phyloP scores from a whole-genome alignment of 306 rosid genomes.

The Delonix regia region DNA sequence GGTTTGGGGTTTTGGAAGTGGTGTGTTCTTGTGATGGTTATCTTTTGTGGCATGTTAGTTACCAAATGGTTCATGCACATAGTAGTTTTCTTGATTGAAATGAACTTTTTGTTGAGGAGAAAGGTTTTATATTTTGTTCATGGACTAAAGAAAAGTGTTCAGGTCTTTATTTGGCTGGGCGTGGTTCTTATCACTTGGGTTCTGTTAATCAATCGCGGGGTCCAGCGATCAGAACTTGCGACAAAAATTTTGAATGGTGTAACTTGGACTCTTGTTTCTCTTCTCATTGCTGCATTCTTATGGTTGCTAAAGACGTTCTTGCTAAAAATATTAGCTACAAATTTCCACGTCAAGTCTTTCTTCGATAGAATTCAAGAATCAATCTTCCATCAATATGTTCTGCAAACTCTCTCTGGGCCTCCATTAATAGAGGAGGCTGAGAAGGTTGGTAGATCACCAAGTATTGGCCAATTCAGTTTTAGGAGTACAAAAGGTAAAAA shows the following conservation, averaged over 20 bases:
- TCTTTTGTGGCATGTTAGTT: slow-evolving; percentile 76
- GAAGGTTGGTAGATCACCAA: slow-evolving; percentile 49
- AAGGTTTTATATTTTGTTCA: slow-evolving; percentile 92
- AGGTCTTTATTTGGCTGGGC: slow-evolving; percentile 72
- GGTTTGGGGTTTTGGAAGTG: slow-evolving; percentile 82
- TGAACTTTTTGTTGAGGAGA: slow-evolving; percentile 76
- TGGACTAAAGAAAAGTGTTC: slow-evolving; percentile 82
- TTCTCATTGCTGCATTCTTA: slow-evolving; percentile 73
- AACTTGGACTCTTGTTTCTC: slow-evolving; percentile 73
- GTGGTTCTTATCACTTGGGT: slow-evolving; percentile 77
- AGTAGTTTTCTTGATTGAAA: slow-evolving; percentile 78
- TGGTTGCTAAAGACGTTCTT: slow-evolving; percentile 73
- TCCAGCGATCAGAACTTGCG: slow-evolving; percentile 50
- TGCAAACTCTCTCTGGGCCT: slow-evolving; percentile 80
- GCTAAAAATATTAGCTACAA: slow-evolving; percentile 75
- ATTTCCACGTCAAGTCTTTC: slow-evolving; percentile 79
- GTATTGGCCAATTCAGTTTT: slow-evolving; percentile 72
- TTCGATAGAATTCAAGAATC: slow-evolving; percentile 94
- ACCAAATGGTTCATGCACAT: slow-evolving; percentile 78
- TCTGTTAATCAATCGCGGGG: slow-evolving; percentile 56
- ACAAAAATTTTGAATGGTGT: slow-evolving; percentile 49
- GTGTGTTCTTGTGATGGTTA: slow-evolving; percentile 76
- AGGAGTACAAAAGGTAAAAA: slow-evolving; percentile 54
- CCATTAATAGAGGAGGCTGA: slow-evolving; percentile 71
- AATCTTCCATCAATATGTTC: slow-evolving; percentile 76